Base-by-base conservation (phyloP, 352 stramenopile genomes). In the Stramenopiles sp. region DNA sequence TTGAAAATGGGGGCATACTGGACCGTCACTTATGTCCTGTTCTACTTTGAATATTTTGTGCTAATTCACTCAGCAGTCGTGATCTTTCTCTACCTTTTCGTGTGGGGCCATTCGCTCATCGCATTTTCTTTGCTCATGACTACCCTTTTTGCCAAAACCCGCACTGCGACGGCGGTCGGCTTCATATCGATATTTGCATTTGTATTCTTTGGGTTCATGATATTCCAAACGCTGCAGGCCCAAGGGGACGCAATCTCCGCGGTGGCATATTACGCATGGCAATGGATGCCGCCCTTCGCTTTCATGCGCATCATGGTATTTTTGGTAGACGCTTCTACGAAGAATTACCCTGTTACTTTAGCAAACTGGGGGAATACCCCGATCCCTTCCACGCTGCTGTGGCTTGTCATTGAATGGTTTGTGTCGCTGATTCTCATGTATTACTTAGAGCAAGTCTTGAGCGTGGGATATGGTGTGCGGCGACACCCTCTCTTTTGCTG, bases 381-480 rank as follows among this genome's bases (percentile, higher is more conserved):
- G 25, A 63, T 63, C 25, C 43, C 43, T 18, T 18, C 12, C 25
- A 63, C 43, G 43, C 25, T 63, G 25, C 25, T 12, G 43, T 63
- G 43, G 43, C 43, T 63, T 12, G 43, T 63, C 43, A 25, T 25
- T 63, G 43, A 63, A 25, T 63, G 43, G 43, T 63, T 63, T 25
- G 25, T 63, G 43, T 63, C 12, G 12, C 12, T 63, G 12, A 18
- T 63, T 25, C 25, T 63, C 12, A 63, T 63, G 43, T 63, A 63
- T 63, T 63, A 63, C 43, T 63, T 63, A 18, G 43, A 63, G 43
- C 12, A 63, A 25, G 43, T 63, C 43, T 63, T 63, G 43, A 63
- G 43, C 25, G 43, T 63, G 12, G 43, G 43, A 25, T 63, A 63
- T 63, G 43, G 43, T 63, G 43, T 63, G 25, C 12, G 43, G 25